phyloP scores from a whole-genome alignment of 2,329 filamentous ascomycete species.

The Botrytis fabae region DNA sequence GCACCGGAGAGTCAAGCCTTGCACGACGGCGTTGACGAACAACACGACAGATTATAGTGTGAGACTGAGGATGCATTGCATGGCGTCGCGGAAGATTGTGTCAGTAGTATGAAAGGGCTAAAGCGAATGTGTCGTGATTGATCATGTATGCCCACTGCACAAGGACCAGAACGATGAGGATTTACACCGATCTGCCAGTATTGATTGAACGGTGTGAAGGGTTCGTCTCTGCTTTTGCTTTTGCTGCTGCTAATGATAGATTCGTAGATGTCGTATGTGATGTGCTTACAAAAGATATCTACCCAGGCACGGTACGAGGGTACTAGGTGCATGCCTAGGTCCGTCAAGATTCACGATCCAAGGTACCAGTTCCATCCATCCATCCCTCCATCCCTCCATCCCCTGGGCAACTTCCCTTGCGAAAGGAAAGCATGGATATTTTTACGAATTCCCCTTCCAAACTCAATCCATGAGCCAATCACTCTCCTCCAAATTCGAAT shows the following conservation, averaged over 20 bases:
- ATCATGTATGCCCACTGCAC: not conserved
- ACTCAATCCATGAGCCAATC: not conserved
- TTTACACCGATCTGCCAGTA: not conserved
- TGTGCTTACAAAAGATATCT: not conserved
- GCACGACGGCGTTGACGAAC: not conserved
- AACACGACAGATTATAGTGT: not conserved
- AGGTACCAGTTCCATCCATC: not conserved
- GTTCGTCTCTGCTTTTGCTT: too few relatives aligned
- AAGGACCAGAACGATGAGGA: not conserved
- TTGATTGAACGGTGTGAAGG: not conserved
- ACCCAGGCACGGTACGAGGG: too few relatives aligned
- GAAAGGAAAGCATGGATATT: not conserved
- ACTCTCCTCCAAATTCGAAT: not conserved
- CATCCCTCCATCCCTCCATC: not conserved
- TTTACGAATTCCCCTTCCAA: not conserved
- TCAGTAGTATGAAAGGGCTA: not conserved
- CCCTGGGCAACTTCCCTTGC: not conserved
- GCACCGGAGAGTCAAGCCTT: not conserved
- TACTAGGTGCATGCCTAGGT: not conserved
- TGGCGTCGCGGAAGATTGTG: not conserved
- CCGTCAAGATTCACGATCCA: not conserved
- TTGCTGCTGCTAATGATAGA: not conserved
- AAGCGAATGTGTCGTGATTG: not conserved
- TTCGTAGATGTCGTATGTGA: not conserved
- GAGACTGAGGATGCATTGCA: not conserved